A percentile compares a stretch with the other conserved stretches of the same genome.
phyloP scores from a whole-genome alignment of 768 basidiomycete species.

The Kwoniella europaea region DNA sequence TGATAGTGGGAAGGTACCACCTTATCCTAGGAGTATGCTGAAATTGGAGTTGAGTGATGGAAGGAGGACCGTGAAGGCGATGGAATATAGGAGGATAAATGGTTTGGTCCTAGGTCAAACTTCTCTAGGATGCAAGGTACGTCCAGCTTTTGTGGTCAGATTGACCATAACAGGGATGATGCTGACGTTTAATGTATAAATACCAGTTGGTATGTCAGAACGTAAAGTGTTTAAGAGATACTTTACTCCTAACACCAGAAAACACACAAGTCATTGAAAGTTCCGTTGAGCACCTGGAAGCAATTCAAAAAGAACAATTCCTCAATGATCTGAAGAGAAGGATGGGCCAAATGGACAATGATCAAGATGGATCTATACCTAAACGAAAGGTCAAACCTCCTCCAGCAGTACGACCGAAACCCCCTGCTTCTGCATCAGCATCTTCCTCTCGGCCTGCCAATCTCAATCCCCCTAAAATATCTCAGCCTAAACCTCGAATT shows the following conservation, averaged over 20 bases:
- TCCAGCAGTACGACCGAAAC: constrained; percentile 16
- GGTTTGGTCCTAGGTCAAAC: constrained; percentile 75
- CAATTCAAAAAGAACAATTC: constrained; percentile 67
- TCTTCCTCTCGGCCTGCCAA: neutral
- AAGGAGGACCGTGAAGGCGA: constrained; percentile 68
- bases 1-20: constrained; percentile 77
- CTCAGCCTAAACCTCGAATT: constrained; percentile 4
- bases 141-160: constrained; percentile 1
- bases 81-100: constrained; percentile 75
- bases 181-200: constrained; percentile 59
- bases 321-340: constrained; percentile 67
- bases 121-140: constrained; percentile 80
- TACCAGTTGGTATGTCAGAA: constrained; percentile 67
- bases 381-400: constrained; percentile 4
- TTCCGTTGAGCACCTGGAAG: constrained; percentile 70
- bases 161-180: neutral
- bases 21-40: constrained; percentile 80
- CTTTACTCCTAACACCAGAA: constrained; percentile 76
- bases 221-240: constrained; percentile 70
- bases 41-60: constrained; percentile 79
- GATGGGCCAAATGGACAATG: constrained; percentile 65
- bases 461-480: neutral
- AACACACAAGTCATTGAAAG: constrained; percentile 62
- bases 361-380: neutral
- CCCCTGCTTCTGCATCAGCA: neutral